Percentiles rank a stretch among this genome's conserved stretches.
Conservation (phyloP, 2,329 filamentous ascomycete species). For the Plectosphaerella cucumerina region DNA sequence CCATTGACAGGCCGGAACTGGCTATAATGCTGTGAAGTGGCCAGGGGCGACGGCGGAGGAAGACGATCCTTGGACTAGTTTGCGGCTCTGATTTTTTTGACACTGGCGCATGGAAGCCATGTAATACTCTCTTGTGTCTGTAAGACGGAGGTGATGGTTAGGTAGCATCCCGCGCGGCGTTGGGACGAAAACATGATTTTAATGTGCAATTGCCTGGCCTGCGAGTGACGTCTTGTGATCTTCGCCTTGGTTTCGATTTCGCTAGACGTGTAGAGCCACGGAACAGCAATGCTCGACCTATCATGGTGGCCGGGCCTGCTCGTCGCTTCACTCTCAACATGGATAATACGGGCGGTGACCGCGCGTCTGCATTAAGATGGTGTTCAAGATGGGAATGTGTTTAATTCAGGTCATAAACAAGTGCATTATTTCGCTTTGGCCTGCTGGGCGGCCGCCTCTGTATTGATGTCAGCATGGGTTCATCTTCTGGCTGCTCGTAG, state of each 20-base stretch:
- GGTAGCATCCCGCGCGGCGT: constrained; percentile 1
- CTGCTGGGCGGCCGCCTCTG: constrained; percentile 55
- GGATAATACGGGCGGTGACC: no score
- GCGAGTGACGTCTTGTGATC: no score
- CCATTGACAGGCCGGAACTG: constrained; percentile 73
- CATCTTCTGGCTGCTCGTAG: neutral
- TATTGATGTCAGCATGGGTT: constrained; percentile 7
- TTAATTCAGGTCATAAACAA: neutral
- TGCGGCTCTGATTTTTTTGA: neutral
- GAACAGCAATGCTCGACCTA: no score
- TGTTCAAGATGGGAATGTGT: no score
- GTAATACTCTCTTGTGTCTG: constrained; percentile 3
- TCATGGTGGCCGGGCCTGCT: no score
- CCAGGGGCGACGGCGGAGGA: neutral
- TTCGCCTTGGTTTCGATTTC: no score
- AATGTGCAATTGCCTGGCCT: no score
- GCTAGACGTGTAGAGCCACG: no score
- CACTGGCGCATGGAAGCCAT: constrained; percentile 3
- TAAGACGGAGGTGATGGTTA: constrained; percentile 1
- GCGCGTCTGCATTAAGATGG: no score
- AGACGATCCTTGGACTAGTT: neutral
- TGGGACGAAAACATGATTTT: neutral
- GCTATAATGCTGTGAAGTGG: constrained; percentile 68
- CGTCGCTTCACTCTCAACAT: no score
- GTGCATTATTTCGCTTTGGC: constrained; percentile 47